Evolutionary conservation across 495 filamentous ascomycete genomes (phyloP), one percentile per base, ranked within the genome.

Genomic region (Aspergillus sclerotiicarbonarius): DNA sequence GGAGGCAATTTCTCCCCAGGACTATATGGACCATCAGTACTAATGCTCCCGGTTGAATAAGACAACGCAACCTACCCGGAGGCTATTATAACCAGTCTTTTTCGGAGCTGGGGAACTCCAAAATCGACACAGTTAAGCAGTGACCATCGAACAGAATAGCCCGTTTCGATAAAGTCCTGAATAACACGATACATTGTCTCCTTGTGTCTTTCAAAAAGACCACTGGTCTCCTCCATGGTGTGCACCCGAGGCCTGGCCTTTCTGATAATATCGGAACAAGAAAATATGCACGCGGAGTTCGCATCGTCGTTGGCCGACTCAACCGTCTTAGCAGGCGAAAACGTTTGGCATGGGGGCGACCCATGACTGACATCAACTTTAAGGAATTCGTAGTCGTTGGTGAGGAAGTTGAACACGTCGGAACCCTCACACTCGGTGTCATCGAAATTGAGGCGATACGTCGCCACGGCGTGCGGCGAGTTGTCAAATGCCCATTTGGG

Each of bases 201-300:
- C 29, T 81, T 77, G 3, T 82, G 68, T 2, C 77, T 63, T 30
- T 83, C 71, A 3, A 80, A 58, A 8, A 87, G 62, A 0, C 91
- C 92, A 46, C 81, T 84, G 0, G 93, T 96, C 59, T 97, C 89
- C 60, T 98, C 94, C 10, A 97, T 72, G 0, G 91, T 98, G 2
- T 90, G 83, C 0, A 96, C 57, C 0, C 91, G 78, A 0, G 93
- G 91, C 4, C 78, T 84, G 0, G 78, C 64, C 20, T 80, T 82
- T 16, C 77, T 64, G 1, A 96, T 68, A 0, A 94, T 68, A 9
- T 82, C 67, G 0, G 67, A 67, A 6, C 88, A 82, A 0, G 84
- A 84, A 62, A 88, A 92, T 0, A 93, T 71, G 0, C 86, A 82
- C 0, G 87, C 87, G 0, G 82, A 84, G 55, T 96, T 96, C 6